These are phyloP conservation scores for Trichoderma atroviride DNA, from an alignment of 2,329 filamentous ascomycete species.

Conservation along the genomic window DNA sequence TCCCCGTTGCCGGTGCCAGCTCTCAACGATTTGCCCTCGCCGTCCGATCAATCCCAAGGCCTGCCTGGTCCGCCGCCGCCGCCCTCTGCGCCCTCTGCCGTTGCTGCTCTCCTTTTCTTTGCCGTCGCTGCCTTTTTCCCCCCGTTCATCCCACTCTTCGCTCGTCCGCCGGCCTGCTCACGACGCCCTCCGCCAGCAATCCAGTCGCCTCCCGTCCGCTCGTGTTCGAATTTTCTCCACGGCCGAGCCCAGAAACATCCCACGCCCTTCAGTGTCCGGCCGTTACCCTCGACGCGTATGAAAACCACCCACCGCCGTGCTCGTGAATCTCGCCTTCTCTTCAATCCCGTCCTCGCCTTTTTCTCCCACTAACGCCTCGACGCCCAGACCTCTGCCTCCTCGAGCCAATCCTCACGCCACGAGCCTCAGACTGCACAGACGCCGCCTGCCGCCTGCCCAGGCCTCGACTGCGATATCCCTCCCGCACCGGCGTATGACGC, in stretches of 20 bases:
- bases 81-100: constrained; percentile 23
- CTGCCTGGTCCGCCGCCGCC: not conserved
- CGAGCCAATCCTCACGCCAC: constrained; percentile 12
- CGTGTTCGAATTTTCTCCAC: constrained; percentile 38
- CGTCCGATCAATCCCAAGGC: constrained; percentile 23
- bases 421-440: constrained; percentile 12
- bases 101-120: constrained; percentile 26
- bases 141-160: constrained; percentile 20
- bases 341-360: constrained; percentile 2
- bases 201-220: constrained; percentile 33
- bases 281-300: constrained; percentile 32
- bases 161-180: constrained; percentile 7
- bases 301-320: constrained; percentile 28
- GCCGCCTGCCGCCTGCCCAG: constrained; percentile 7
- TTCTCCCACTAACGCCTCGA: constrained; percentile 18
- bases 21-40: constrained; percentile 33
- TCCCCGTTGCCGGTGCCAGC: constrained; percentile 38
- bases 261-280: constrained; percentile 32
- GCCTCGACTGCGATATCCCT: constrained; percentile 7
- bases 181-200: constrained; percentile 26
- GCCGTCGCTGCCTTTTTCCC: constrained; percentile 26
- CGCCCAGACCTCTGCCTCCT: constrained; percentile 13
- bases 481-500: constrained; percentile 27
- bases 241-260: constrained; percentile 39
- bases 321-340: constrained; percentile 23